Evolutionary conservation across 1,139 yeast species (phyloP).

Genomic region (Yamadazyma dushanensis): DNA sequence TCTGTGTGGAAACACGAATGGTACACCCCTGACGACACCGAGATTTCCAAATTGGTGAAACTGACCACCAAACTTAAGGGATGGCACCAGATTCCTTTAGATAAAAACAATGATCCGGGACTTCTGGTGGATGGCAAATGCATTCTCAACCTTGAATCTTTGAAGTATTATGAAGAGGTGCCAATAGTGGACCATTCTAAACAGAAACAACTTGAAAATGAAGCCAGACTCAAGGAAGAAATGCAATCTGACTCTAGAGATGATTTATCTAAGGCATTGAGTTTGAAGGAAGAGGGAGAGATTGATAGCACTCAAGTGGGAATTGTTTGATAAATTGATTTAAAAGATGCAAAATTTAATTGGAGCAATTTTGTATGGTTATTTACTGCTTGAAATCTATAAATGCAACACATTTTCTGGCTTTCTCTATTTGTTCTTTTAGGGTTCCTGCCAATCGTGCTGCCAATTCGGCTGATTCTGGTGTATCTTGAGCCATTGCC

Average conservation of each 20-base stretch:
- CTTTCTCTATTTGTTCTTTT: not conserved
- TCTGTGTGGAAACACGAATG: constrained; percentile 41
- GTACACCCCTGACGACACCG: constrained; percentile 31
- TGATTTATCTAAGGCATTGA: not conserved
- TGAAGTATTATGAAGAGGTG: constrained; percentile 25
- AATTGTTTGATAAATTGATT: not conserved
- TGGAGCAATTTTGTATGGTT: not conserved
- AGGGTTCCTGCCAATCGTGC: not conserved
- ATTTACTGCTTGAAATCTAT: constrained; percentile 1
- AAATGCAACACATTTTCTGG: constrained; percentile 5
- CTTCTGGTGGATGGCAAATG: constrained; percentile 21
- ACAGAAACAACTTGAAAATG: constrained; percentile 6
- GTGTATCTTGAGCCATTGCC: not conserved
- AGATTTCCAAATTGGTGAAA: constrained; percentile 11
- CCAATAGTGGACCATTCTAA: constrained; percentile 18
- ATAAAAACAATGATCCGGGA: constrained; percentile 17
- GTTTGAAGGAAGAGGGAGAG: constrained; percentile 3
- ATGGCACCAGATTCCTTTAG: constrained; percentile 33
- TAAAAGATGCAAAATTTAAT: not conserved
- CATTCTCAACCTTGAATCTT: constrained; percentile 29
- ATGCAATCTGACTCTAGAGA: not conserved
- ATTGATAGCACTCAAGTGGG: constrained; percentile 6
- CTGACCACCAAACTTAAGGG: constrained; percentile 33
- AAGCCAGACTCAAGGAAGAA: not conserved
- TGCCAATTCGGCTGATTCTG: not conserved